phyloP scores from a whole-genome alignment of 352 stramenopile genomes.

The Sclerospora graminicola region DNA sequence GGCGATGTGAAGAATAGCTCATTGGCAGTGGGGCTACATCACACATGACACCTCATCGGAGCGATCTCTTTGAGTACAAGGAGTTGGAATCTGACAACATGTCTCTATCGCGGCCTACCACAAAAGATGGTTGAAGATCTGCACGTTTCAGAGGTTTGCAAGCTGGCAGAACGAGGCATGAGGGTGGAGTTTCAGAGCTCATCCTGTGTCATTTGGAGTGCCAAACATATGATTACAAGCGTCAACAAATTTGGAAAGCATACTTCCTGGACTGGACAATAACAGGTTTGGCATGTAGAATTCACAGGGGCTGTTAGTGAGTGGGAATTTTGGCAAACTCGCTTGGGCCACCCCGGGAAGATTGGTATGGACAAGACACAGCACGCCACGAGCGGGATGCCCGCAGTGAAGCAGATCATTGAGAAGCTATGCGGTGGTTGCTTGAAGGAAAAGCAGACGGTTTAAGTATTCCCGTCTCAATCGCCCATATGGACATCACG shows the following conservation, averaged over 20 bases:
- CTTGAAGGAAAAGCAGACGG: constrained; percentile 1
- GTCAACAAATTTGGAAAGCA: neutral
- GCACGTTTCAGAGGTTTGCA: neutral
- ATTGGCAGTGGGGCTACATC: neutral
- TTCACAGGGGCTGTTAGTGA: neutral
- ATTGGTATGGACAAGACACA: neutral
- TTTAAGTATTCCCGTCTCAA: neutral
- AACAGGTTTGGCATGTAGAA: neutral
- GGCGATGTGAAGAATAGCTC: neutral
- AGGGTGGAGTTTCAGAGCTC: neutral
- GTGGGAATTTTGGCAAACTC: neutral
- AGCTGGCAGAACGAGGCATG: no score
- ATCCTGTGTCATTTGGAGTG: no score
- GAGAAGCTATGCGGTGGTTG: neutral
- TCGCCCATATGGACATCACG: neutral
- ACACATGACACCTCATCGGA: neutral
- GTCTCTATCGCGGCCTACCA: no score
- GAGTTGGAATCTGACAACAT: no score
- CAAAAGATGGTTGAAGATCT: no score
- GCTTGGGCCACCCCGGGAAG: no score
- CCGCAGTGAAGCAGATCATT: neutral
- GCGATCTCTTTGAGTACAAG: neutral
- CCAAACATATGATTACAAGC: no score
- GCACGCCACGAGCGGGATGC: neutral
- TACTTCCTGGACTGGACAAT: neutral